phyloP scores from a whole-genome alignment of 2,329 filamentous ascomycete genomes.

The Trichoderma citrinoviride region DNA sequence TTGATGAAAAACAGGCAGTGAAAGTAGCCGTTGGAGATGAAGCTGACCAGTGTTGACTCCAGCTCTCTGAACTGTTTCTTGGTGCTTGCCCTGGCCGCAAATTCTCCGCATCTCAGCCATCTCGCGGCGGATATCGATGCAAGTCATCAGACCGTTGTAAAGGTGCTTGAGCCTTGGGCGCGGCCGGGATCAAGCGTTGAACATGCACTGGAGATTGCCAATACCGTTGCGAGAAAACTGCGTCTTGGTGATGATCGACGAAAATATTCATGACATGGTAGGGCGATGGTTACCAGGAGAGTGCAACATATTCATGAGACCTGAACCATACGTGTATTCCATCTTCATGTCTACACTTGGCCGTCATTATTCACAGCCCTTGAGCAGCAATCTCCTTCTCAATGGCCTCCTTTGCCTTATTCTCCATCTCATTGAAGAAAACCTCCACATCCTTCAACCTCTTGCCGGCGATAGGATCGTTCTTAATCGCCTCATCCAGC shows the following conservation, averaged over 20 bases:
- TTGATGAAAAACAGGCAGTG: background rate
- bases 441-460: constrained; percentile 37
- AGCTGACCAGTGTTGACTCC: background rate
- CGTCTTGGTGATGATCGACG: constrained; percentile 3
- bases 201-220: constrained; percentile 21
- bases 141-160: constrained; percentile 9
- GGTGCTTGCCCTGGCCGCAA: constrained; percentile 23
- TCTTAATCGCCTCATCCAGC: constrained; percentile 33
- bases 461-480: constrained; percentile 34
- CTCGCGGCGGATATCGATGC: constrained; percentile 22
- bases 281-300: background rate
- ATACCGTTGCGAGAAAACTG: constrained; percentile 14
- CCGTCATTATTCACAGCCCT: background rate
- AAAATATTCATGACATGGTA: background rate
- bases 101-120: constrained; percentile 21
- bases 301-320: background rate
- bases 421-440: constrained; percentile 37
- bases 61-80: constrained; percentile 19
- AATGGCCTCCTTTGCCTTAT: constrained; percentile 32
- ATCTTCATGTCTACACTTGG: background rate
- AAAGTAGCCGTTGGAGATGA: background rate
- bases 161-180: constrained; percentile 23
- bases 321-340: background rate
- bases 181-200: constrained; percentile 23
- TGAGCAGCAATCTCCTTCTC: constrained; percentile 22